These are phyloP conservation scores for Colletotrichum eleusines DNA, from an alignment of 2,329 filamentous ascomycete species.

Conservation along the genomic window DNA sequence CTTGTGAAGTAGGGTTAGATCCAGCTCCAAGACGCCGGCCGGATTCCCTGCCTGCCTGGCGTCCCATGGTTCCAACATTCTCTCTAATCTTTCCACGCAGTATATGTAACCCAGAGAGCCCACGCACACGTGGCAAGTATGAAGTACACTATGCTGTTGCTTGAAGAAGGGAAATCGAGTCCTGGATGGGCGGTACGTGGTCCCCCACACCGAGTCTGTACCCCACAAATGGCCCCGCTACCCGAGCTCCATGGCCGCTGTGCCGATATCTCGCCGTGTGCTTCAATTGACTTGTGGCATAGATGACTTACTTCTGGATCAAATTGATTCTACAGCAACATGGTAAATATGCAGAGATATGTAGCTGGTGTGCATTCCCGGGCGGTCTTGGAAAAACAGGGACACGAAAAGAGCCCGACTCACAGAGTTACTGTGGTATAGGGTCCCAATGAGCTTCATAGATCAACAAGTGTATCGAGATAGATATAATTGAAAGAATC, in stretches of 20 bases:
- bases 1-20: no score
- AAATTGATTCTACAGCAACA: not conserved
- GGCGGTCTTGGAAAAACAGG: not conserved
- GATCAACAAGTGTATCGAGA: not conserved
- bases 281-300: not conserved
- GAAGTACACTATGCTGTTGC: no score
- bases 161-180: no score
- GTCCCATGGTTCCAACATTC: no score
- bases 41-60: no score
- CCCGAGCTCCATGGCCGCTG: no score
- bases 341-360: not conserved
- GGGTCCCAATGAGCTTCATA: not conserved
- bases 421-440: not conserved
- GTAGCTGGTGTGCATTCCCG: not conserved
- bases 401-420: not conserved
- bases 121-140: no score
- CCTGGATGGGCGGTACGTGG: not conserved
- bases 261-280: not conserved
- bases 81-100: no score
- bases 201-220: not conserved
- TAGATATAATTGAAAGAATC: not conserved
- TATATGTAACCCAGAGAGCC: no score
- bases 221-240: not conserved
- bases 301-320: not conserved
- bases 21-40: no score